Evolutionary conservation across 2,329 filamentous ascomycete species (phyloP).

Genomic region (Penicillium sclerotiorum): DNA sequence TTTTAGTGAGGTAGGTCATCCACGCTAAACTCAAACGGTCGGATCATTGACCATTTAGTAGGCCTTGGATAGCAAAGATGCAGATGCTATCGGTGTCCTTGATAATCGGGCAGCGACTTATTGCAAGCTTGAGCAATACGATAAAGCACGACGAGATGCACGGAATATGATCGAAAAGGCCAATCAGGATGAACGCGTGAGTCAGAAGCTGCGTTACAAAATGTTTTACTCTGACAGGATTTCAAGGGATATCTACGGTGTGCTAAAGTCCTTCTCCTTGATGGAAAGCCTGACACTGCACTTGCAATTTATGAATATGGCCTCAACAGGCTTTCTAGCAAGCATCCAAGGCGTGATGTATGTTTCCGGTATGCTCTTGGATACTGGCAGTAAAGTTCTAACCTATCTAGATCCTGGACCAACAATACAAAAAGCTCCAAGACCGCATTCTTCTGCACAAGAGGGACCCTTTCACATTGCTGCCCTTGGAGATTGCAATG

Average conservation of each 20-base stretch:
- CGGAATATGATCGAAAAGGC: slow-evolving; percentile 57
- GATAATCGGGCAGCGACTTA: slow-evolving; percentile 60
- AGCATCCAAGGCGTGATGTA: slow-evolving; percentile 38
- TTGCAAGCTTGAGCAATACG: slow-evolving; percentile 55
- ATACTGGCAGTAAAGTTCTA: too few species aligned
- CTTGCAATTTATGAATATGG: slow-evolving; percentile 61
- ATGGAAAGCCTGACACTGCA: slow-evolving; percentile 56
- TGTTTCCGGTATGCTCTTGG: not conserved
- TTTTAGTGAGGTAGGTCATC: slow-evolving; percentile 41
- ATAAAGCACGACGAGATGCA: slow-evolving; percentile 59
- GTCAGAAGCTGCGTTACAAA: not conserved
- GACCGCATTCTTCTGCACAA: slow-evolving; percentile 32
- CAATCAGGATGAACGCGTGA: slow-evolving; percentile 55
- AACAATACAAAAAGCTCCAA: slow-evolving; percentile 51
- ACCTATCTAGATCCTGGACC: slow-evolving; percentile 42
- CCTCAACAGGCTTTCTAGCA: slow-evolving; percentile 54
- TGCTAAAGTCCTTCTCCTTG: slow-evolving; percentile 49
- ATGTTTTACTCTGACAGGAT: slow-evolving; percentile 3
- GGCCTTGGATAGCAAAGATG: slow-evolving; percentile 40
- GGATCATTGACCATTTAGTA: slow-evolving; percentile 22
- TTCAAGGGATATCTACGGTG: slow-evolving; percentile 59
- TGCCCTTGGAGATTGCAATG: slow-evolving; percentile 58
- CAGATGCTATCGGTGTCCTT: slow-evolving; percentile 46
- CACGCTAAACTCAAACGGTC: slow-evolving; percentile 13
- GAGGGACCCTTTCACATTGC: slow-evolving; percentile 53